Base-by-base conservation (phyloP, 2,329 filamentous ascomycete species). In the Dactylellina sp. region DNA sequence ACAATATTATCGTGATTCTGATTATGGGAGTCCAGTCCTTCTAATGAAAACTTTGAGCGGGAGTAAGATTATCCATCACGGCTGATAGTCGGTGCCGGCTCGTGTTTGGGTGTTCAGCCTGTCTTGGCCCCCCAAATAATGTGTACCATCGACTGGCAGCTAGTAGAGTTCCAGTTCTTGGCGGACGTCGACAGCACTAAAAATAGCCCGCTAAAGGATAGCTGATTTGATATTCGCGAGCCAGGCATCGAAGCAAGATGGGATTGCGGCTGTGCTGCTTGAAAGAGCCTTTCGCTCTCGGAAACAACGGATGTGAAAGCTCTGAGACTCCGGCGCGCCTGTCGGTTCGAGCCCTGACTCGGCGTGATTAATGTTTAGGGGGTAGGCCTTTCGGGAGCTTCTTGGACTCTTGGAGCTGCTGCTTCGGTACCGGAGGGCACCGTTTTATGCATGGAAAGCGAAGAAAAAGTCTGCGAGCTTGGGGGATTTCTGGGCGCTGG, bases 111-210 rank as follows among this genome's bases (percentile, higher is more conserved):
- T 37, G 52, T 68, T 60, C 63, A 68, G 63, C 63, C 63, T 40
- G 42, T 32, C 63, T 60, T 68, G 63, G 63, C 63, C 50, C 14
- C n/a, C 28, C 24, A 37, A 28, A 22, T 11, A 50, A 14, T 28
- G 47, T 2, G 35, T 20, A 35, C 12, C 25, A 40, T 52, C 64
- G 42, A 71, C 24, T 49, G 39, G 46, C 39, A 32, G 42, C 40
- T 11, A 44, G 39, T 32, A 28, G 44, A 32, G 62, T 35, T 11
- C 55, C 42, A 25, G 44, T 22, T 12, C 70, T 74, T 74, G 61
- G 70, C 70, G 70, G 55, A 65, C 61, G 70, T 74, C 61, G 42
- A 74, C 61, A 35, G 25, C 6, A 18, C 70, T 74, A 74, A 74
- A 74, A 74, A 74, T 74, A 74, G 70, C 35, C 11, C 32, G 50